Conservation (phyloP, 2,329 filamentous ascomycete genomes). For the Fusarium palustre region DNA sequence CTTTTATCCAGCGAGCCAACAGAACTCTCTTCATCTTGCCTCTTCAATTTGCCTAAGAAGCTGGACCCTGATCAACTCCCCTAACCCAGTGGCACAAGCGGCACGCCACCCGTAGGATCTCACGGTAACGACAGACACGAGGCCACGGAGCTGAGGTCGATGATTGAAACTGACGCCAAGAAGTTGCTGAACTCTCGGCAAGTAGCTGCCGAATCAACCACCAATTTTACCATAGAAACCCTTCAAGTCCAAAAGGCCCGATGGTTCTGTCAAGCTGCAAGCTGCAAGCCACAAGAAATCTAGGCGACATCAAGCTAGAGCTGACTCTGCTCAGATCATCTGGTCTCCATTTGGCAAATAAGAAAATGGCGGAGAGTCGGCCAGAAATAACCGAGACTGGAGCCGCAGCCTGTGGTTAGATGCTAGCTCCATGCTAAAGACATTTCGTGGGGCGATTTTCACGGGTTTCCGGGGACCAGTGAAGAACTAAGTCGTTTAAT, state of each 20-base stretch:
- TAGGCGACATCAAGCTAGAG: neutral
- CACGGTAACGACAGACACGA: neutral
- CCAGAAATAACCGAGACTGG: neutral
- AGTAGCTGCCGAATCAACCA: neutral
- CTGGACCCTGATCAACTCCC: neutral
- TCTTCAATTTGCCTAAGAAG: neutral
- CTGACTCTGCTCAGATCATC: neutral
- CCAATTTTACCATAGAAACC: neutral
- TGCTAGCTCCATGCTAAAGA: neutral
- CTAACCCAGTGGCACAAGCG: neutral
- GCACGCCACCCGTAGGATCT: neutral
- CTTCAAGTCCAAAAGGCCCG: neutral
- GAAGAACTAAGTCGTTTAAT: neutral
- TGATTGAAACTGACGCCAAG: neutral
- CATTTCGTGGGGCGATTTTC: neutral
- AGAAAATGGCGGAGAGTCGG: neutral
- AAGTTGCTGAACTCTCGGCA: neutral
- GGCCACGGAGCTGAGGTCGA: neutral
- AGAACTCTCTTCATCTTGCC: neutral
- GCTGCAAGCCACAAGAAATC: neutral
- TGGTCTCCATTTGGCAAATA: neutral
- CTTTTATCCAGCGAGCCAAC: neutral
- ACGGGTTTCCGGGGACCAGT: neutral
- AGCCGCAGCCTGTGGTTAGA: neutral
- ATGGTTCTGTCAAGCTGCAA: neutral